Evolutionary conservation across 768 basidiomycete genomes (phyloP).

Genomic region (Termitomyces heimii): DNA sequence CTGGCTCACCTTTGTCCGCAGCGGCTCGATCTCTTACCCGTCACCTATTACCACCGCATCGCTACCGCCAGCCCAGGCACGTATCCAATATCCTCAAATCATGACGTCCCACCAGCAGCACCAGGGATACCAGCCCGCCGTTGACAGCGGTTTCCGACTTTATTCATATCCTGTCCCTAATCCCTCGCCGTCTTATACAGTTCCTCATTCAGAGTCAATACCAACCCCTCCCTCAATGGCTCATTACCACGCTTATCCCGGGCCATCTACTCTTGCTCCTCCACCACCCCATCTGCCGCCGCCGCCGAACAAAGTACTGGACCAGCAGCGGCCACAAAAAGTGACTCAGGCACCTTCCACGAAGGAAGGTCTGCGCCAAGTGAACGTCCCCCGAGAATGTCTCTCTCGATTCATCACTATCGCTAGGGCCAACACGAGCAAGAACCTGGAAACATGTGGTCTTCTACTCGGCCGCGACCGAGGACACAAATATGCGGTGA

Average conservation of each 20-base stretch:
- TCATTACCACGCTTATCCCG: conserved; percentile 13
- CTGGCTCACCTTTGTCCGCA: neutral
- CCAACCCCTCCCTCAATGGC: conserved; percentile 8
- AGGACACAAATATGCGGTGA: conserved; percentile 37
- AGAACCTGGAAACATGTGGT: conserved; percentile 85
- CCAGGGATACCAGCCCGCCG: conserved; percentile 74
- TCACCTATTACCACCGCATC: conserved; percentile 69
- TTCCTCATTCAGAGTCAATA: conserved; percentile 2
- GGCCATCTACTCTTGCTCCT: conserved; percentile 20
- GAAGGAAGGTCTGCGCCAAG: conserved; percentile 39
- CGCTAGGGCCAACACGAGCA: conserved; percentile 70
- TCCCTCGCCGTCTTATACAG: neutral
- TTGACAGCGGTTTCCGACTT: conserved; percentile 13
- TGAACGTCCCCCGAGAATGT: conserved; percentile 66
- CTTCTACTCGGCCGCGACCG: conserved; percentile 73
- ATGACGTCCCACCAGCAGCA: conserved; percentile 76
- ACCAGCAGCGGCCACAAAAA: neutral
- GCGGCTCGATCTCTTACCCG: conserved; percentile 28
- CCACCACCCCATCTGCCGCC: conserved; percentile 14
- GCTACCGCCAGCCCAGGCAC: conserved; percentile 46
- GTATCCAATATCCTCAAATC: conserved; percentile 58
- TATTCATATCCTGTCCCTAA: neutral
- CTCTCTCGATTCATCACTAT: conserved; percentile 73
- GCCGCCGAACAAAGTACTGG: neutral
- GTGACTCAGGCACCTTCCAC: conserved; percentile 4